Percentiles rank a stretch among this genome's conserved stretches.
phyloP scores from a whole-genome alignment of 345 rosid genomes.

The Toxicodendron radicans region DNA sequence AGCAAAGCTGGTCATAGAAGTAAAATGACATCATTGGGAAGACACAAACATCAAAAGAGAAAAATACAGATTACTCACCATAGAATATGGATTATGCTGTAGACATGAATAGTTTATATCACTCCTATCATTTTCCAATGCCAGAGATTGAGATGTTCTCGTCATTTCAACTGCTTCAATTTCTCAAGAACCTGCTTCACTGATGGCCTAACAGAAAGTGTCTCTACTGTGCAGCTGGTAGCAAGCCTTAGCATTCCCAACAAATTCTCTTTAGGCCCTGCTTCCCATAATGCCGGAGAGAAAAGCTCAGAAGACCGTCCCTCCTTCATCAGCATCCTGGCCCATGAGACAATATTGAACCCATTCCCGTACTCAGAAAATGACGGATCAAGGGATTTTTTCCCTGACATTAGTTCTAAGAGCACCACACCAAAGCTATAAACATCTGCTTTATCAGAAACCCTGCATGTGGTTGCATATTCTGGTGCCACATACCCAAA shows the following conservation, averaged over 20 bases:
- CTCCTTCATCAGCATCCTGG: conserved; percentile 55
- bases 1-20: conserved; percentile 4
- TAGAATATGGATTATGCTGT: conserved; percentile 6
- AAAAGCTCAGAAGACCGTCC: conserved; percentile 50
- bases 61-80: conserved; percentile 12
- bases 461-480: conserved; percentile 73
- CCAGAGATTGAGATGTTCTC: conserved; percentile 16
- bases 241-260: conserved; percentile 55
- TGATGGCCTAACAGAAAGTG: conserved; percentile 51
- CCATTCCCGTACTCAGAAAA: conserved; percentile 63
- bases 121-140: not conserved
- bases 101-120: conserved; percentile 3
- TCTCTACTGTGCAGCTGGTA: conserved; percentile 54
- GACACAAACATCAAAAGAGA: not conserved
- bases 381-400: conserved; percentile 68
- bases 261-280: conserved; percentile 49
- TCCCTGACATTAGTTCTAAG: conserved; percentile 63
- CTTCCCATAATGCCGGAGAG: conserved; percentile 47
- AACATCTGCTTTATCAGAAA: conserved; percentile 73
- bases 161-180: conserved; percentile 51
- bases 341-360: conserved; percentile 68
- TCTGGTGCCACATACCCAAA: conserved; percentile 81
- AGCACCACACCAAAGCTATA: conserved; percentile 69
- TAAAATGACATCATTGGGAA: not conserved
- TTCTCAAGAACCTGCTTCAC: conserved; percentile 56